Percentiles rank a stretch among this genome's conserved stretches.
Conservation (phyloP, 768 basidiomycete genomes). For the Phlebiopsis flavidoalba region DNA sequence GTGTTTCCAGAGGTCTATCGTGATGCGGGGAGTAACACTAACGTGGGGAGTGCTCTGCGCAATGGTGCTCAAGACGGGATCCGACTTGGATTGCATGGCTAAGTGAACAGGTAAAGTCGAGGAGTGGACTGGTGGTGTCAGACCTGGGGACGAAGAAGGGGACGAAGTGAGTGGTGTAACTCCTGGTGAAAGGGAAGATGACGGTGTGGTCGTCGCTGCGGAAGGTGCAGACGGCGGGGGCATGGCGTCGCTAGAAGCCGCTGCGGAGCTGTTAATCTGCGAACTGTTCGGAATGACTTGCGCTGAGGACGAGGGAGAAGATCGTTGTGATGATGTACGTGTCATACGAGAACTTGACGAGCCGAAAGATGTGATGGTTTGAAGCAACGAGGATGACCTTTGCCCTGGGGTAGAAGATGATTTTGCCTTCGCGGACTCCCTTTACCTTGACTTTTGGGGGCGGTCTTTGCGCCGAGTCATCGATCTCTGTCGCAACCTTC, state of each 20-base stretch:
- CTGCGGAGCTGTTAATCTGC: background rate
- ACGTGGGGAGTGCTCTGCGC: background rate
- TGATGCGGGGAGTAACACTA: constrained; percentile 3
- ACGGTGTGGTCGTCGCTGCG: background rate
- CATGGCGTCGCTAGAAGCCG: background rate
- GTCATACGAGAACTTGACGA: background rate
- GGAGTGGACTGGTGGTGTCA: background rate
- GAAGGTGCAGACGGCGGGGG: background rate
- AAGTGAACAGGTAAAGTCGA: background rate
- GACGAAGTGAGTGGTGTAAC: background rate
- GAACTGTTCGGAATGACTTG: background rate
- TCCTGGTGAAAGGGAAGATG: background rate
- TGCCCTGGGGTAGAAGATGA: background rate
- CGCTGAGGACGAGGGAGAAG: background rate
- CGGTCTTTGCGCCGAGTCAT: background rate
- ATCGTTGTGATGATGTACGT: background rate
- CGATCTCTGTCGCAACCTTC: background rate
- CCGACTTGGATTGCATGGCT: background rate
- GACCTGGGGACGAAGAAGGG: background rate
- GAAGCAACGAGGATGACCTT: background rate
- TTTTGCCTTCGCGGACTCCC: background rate
- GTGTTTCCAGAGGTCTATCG: background rate
- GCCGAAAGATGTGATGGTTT: background rate
- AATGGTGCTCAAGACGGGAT: background rate
- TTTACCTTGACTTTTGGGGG: background rate